A percentile compares a stretch with the other conserved stretches of the same genome.
Conservation (phyloP, 305 asterid species). For the Solanum hybrid region DNA sequence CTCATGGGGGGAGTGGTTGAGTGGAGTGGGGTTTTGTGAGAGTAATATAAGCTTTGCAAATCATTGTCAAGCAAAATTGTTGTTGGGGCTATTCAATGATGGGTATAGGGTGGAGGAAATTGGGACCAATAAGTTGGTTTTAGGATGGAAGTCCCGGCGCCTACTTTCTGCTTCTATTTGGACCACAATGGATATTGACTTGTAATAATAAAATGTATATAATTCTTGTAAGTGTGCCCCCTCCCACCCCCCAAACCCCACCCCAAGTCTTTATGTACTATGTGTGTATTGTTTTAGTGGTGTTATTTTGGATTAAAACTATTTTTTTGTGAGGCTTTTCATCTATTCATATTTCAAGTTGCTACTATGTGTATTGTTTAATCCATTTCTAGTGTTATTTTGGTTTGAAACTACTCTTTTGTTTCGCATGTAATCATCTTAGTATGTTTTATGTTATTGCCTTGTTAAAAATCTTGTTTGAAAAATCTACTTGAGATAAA, state of each 20-base stretch:
- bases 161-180: constrained; percentile 77
- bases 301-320: neutral
- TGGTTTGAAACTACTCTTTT: neutral
- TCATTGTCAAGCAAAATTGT: constrained; percentile 68
- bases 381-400: neutral
- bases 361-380: neutral
- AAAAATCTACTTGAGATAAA: neutral
- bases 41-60: constrained; percentile 51
- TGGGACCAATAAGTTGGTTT: constrained; percentile 39
- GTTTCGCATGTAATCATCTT: neutral
- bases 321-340: neutral
- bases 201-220: neutral
- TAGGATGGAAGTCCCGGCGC: constrained; percentile 74
- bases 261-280: neutral
- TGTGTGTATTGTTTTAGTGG: neutral
- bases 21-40: constrained; percentile 30
- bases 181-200: constrained; percentile 40
- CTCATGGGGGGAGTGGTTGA: constrained; percentile 60
- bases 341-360: neutral
- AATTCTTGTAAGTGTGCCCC: neutral
- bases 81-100: constrained; percentile 61
- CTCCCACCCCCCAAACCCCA: too few species aligned
- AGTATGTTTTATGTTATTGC: neutral
- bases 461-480: neutral
- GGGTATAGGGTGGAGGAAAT: constrained; percentile 68